A percentile compares a stretch with the other conserved stretches of the same genome.
phyloP scores from a whole-genome alignment of 1,139 yeast species.

The Diutina pseudorugosa region DNA sequence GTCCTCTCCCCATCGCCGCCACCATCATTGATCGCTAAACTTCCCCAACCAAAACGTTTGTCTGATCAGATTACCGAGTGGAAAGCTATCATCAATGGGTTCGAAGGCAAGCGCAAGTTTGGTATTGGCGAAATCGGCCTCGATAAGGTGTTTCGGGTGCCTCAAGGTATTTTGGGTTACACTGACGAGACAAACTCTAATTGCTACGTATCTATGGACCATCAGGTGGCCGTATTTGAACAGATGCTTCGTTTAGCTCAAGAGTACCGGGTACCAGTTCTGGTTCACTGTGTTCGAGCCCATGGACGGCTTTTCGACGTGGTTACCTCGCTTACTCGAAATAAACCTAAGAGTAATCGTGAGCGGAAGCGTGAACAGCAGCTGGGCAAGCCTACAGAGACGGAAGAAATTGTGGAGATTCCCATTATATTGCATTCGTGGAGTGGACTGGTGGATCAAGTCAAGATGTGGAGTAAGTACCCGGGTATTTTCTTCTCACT shows the following conservation, averaged over 20 bases:
- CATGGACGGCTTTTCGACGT: conserved; percentile 48
- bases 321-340: not conserved
- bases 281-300: conserved; percentile 78
- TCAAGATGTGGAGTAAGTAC: not conserved
- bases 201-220: conserved; percentile 44
- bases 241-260: conserved; percentile 45
- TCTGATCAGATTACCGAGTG: conserved; percentile 19
- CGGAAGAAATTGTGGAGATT: not conserved
- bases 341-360: not conserved
- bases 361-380: not conserved
- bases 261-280: conserved; percentile 36
- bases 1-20: conserved; percentile 36
- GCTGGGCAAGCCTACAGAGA: not conserved
- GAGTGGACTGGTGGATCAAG: conserved; percentile 2
- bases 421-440: conserved; percentile 3
- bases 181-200: conserved; percentile 18
- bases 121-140: conserved; percentile 86
- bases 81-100: conserved; percentile 10
- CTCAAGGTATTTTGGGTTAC: conserved; percentile 18
- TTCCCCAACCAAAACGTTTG: conserved; percentile 55
- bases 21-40: conserved; percentile 26
- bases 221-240: conserved; percentile 46
- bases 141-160: conserved; percentile 65
- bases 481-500: not conserved
- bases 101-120: conserved; percentile 11